phyloP scores from a whole-genome alignment of 345 rosid species.

The Lepidium didymum region DNA sequence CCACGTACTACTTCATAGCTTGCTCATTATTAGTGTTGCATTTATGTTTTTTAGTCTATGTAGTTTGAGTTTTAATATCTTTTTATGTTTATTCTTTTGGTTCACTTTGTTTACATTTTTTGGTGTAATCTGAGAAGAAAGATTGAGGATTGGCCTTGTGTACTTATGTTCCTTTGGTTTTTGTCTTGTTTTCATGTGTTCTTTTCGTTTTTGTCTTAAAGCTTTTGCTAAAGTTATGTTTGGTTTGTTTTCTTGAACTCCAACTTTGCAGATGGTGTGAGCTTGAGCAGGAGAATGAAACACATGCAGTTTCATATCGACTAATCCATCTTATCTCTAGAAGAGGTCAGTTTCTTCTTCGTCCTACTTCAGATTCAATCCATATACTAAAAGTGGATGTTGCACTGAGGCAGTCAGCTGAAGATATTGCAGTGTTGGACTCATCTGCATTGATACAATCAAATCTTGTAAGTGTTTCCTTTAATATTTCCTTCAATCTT shows the following conservation, averaged over 20 bases:
- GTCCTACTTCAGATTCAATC: too few relatives aligned
- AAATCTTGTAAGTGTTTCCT: conserved; percentile 53
- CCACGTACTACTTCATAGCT: neutral
- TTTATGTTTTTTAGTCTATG: neutral
- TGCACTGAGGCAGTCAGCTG: conserved; percentile 56
- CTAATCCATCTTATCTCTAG: too few relatives aligned
- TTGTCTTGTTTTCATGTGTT: neutral
- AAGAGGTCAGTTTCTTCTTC: too few relatives aligned
- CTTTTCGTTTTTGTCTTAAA: neutral
- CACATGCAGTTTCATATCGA: conserved; percentile 16
- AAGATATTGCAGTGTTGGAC: conserved; percentile 63
- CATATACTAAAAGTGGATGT: conserved; percentile 35
- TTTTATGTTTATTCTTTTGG: conserved; percentile 4
- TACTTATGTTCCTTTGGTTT: too few relatives aligned
- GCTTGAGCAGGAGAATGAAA: conserved; percentile 42
- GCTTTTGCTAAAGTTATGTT: conserved; percentile 12
- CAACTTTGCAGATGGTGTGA: conserved; percentile 51
- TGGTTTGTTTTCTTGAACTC: conserved; percentile 33
- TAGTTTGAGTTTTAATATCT: neutral
- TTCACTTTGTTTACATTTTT: conserved; percentile 1
- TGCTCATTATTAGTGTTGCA: neutral
- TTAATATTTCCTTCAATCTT: neutral
- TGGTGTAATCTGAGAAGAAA: neutral
- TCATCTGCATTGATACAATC: conserved; percentile 65
- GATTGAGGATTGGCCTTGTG: neutral